Base-by-base conservation (phyloP, 2,329 filamentous ascomycete genomes). In the Didymella lethalis region DNA sequence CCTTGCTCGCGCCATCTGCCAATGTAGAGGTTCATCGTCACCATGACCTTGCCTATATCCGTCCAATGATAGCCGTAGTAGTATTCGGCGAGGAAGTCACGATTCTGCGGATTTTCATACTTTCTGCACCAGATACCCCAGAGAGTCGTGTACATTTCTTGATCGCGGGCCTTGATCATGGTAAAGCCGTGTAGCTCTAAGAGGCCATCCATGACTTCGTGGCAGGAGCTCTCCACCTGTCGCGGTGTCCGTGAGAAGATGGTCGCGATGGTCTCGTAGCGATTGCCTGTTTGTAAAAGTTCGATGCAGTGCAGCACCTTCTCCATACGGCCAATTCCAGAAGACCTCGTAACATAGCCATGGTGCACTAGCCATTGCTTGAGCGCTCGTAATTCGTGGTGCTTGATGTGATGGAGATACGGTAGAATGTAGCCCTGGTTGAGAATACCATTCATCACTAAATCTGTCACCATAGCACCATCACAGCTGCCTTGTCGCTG, bases 11-110 rank as follows among this genome's bases (percentile, higher is more conserved):
- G 66, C 62, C 65, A 74, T 44, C 72, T 48, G 11, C 71, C 71
- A 45, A 75, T 72, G 54, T 67, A 74, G 26, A 72, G 38, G 20
- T 73, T 74, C 16, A 74, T 59, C 52, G 67, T 68, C 14, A 68
- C 59, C 31, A 73, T 59, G 16, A 72, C 68, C 32, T 69, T 68
- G 41, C 57, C 55, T 2, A 72, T 32, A 7, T 69, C 64, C 12
- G 55, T 36, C 57, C 46, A 58, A 36, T 54, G 50, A 56, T 71
- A 72, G 18, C 63, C 65, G 45, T 69, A 74, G 55, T 71, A 72
- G 25, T 57, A 45, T 2, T 49, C 61, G 11, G 62, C 64, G 14
- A 34, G 49, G 8, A 41, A 51, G 7, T 47, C 41, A 25, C 54
- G 48, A 4, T 47, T 54, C 4, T 48, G 51, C 4, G 50, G 40